These are phyloP conservation scores for Teunomyces cretensis DNA, from an alignment of 805 yeast species.

Conservation along the genomic window DNA sequence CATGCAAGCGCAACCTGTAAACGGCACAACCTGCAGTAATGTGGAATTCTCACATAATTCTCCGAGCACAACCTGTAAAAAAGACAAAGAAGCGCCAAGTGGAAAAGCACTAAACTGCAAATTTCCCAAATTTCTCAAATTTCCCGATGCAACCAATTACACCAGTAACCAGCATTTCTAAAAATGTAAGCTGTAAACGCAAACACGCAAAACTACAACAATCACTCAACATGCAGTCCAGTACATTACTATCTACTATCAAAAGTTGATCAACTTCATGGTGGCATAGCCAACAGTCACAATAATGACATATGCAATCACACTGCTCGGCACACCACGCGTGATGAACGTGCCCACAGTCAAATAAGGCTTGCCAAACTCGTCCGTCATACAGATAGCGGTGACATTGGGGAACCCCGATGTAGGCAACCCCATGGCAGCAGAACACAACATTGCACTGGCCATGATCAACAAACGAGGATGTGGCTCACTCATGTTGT, in stretches of 20 bases:
- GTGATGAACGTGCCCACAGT: constrained; percentile 43
- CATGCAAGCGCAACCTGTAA: no score
- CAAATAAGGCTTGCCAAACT: constrained; percentile 39
- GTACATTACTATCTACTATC: not conserved
- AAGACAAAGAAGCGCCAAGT: no score
- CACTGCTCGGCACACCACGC: constrained; percentile 42
- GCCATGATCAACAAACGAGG: constrained; percentile 42
- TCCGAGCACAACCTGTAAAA: no score
- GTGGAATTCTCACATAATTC: no score
- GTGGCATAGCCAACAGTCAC: constrained; percentile 42
- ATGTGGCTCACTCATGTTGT: constrained; percentile 35
- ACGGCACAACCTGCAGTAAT: no score
- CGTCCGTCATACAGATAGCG: constrained; percentile 44
- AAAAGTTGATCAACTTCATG: constrained; percentile 24
- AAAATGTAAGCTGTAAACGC: no score
- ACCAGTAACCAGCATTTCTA: no score
- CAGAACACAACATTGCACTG: constrained; percentile 40
- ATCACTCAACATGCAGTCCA: no score
- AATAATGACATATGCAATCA: constrained; percentile 35
- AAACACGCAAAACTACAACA: no score
- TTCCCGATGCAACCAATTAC: no score
- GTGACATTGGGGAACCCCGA: constrained; percentile 47
- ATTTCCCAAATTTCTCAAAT: no score
- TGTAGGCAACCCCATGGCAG: constrained; percentile 48
- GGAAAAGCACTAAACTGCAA: no score